Evolutionary conservation across 2,329 filamentous ascomycete genomes (phyloP), one percentile per base, ranked within the genome.

Genomic region (Xylaria sp.): DNA sequence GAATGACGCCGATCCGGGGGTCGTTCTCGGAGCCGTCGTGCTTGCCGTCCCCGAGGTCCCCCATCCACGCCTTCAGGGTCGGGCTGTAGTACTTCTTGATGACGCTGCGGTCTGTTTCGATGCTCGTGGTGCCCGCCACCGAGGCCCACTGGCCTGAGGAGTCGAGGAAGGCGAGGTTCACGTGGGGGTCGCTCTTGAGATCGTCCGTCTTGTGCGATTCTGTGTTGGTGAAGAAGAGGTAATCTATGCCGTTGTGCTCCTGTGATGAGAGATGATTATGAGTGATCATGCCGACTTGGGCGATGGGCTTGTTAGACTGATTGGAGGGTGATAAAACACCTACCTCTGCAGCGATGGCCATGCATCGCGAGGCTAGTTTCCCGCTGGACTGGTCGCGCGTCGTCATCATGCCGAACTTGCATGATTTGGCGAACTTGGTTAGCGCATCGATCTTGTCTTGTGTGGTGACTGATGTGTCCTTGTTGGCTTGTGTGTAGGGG

Each of bases 171-270:
- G 89, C 86, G 67, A 96, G 84, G 80, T 96, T 96, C 80, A 93
- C 84, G 69, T 91, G 85, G 0, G 89, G 81, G 76, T 96, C 89
- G 60, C 82, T 81, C 60, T 86, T 82, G 43, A 96, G 84, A 73
- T 96, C 92, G 76, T 92, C 85, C 4, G 92, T 93, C 83, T 97
- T 96, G 79, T 92, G 88, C 9, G 91, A 93, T 75, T 94, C 91
- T 66, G 92, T 93, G 82, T 96, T 96, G 73, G 92, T 93, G 82
- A 95, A 90, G 84, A 96, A 96, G 76, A 96, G 85, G 60, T 95
- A 85, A 75, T 96, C 92, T 60, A 93, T 83, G 72, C 91, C 90
- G 67, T 89, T 89, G 65, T 84, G 82, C 78, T 96, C 92, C 91
- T 94, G 2, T 33, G n/a, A n/a, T 4, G 5, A 11, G n/a, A 12